Base-by-base conservation (phyloP, 176 grass and related monocot species). In the Bromus sterilis region DNA sequence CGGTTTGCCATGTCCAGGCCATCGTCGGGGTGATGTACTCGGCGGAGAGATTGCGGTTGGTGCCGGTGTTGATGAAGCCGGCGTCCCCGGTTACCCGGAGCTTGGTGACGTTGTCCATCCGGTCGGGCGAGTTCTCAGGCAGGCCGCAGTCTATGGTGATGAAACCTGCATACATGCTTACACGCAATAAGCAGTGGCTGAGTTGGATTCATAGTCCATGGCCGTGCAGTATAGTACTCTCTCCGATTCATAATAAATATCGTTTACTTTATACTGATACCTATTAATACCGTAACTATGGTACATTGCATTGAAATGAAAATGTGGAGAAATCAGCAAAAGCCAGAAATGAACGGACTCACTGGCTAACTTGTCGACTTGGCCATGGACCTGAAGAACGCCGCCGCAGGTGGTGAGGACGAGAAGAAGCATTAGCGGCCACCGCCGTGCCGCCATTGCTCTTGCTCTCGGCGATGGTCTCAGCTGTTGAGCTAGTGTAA, bases 61-160 rank as follows among this genome's bases (percentile, higher is more conserved):
- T 59, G 4, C 92, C 92, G 2, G 71, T 35, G 46, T 89, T 67
- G 30, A 15, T 81, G 43, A 89, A 94, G 16, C 71, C 82, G 13
- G 75, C 56, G 37, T 92, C 86, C n/a, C 78, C 70, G 8, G 15
- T 13, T 30, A 70, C 75, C 14, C 43, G 10, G 2, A 91, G 26
- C 23, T 60, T 83, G 7, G 82, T 91, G 26, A 6, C 24, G 55
- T 39, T 33, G 33, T 85, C 71, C 30, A 57, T 28, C 29, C 79
- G 85, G 61, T 71, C 79, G 4, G 56, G 5, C 1, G n/a, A 81
- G 77, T 29, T 34, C 63, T 25, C 78, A 29, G 83, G 48, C 5
- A 88, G 48, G 37, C 89, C 90, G 0, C 90, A 92, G 72, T 89
- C 91, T 20, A 93, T 87, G 69, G 63, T 93, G n/a, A 93, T 84